Conservation (phyloP, 257 asterid species). For the Echium plantagineum region DNA sequence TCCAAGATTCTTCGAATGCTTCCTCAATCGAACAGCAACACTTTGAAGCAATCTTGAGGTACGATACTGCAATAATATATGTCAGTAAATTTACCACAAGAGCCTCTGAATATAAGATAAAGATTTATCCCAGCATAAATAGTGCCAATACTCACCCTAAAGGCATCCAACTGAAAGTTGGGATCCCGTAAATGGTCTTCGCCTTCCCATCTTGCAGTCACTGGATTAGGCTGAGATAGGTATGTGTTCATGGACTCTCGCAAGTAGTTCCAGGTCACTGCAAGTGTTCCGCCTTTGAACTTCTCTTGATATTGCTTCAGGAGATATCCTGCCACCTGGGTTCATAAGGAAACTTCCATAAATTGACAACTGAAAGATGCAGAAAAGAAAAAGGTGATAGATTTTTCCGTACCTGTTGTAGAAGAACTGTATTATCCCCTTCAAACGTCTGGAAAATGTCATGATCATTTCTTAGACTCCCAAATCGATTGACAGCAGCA, state of each 20-base stretch:
- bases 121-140: neutral
- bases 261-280: slow-evolving; percentile 90
- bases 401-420: slow-evolving; percentile 61
- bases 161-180: slow-evolving; percentile 85
- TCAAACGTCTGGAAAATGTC: slow-evolving; percentile 97
- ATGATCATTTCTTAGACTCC: slow-evolving; percentile 92
- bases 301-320: slow-evolving; percentile 82
- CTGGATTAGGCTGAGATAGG: slow-evolving; percentile 94
- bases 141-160: slow-evolving; percentile 49
- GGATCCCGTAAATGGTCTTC: slow-evolving; percentile 85
- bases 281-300: slow-evolving; percentile 73
- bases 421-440: slow-evolving; percentile 96
- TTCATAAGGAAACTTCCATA: too few species aligned
- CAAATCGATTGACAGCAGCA: slow-evolving; percentile 94
- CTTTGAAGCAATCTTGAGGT: slow-evolving; percentile 90
- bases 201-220: slow-evolving; percentile 96
- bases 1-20: slow-evolving; percentile 82
- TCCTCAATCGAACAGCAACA: slow-evolving; percentile 72
- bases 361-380: too few species aligned
- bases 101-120: neutral
- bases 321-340: slow-evolving; percentile 77
- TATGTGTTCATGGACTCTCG: slow-evolving; percentile 83
- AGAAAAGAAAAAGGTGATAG: too few species aligned
- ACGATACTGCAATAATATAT: slow-evolving; percentile 61
- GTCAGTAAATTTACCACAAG: neutral